These are phyloP conservation scores for Tolypocladium nubicola DNA, from an alignment of 2,329 filamentous ascomycete genomes.

Conservation along the genomic window DNA sequence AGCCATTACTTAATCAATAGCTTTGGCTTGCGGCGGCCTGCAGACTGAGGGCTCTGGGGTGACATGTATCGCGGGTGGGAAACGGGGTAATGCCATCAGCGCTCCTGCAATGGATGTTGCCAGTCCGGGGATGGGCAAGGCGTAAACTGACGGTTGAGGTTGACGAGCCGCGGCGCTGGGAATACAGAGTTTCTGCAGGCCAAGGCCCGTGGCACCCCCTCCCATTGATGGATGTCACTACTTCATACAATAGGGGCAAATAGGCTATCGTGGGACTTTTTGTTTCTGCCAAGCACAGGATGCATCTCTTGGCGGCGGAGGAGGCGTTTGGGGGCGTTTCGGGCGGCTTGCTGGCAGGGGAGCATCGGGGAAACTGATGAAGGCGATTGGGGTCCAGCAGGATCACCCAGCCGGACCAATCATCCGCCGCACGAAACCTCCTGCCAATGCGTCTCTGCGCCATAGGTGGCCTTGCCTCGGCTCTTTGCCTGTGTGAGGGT, in stretches of 20 bases:
- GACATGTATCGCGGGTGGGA: not conserved
- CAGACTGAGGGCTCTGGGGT: not conserved
- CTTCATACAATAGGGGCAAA: not conserved
- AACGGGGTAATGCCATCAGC: not conserved
- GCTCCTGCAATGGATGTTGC: not conserved
- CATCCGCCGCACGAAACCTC: not conserved
- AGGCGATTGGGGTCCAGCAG: not conserved
- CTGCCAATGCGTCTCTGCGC: not conserved
- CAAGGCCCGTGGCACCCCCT: not conserved
- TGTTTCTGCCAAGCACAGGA: constrained; percentile 1
- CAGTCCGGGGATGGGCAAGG: not conserved
- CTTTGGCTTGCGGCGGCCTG: not conserved
- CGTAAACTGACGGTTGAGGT: not conserved
- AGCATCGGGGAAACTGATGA: not conserved
- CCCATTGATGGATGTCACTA: not conserved
- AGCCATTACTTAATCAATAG: not conserved
- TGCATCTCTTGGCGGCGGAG: not conserved
- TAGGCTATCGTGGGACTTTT: constrained; percentile 1
- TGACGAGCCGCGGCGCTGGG: not conserved
- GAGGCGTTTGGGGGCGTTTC: not conserved
- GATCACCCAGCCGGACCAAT: not conserved
- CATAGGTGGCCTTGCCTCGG: not conserved
- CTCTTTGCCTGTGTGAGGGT: not conserved
- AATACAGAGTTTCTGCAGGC: not conserved
- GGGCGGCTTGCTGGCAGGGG: not conserved